Base-by-base conservation (phyloP, 2,329 filamentous ascomycete species). In the Paecilomyces fulvus region DNA sequence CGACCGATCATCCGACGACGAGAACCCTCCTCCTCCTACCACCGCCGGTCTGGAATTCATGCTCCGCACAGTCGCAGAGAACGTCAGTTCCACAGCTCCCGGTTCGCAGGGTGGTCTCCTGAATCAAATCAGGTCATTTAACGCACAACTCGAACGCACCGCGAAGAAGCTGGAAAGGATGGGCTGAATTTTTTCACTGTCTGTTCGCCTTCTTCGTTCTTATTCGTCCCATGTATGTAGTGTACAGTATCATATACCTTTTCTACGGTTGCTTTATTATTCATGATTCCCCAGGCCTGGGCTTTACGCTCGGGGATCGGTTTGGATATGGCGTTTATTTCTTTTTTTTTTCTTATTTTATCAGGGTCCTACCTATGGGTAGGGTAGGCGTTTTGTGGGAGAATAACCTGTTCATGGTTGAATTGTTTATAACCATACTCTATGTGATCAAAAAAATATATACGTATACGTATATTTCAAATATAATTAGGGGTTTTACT, bases 11-110 rank as follows among this genome's bases (percentile, higher is more conserved):
- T 49, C 30, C 20, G 30, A 37, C 12, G 51, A 60, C 25, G 31
- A 56, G 1, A 5, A 28, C 23, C n/a, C n/a, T 21, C 21, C 21
- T 21, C 25, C 25, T 28, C 55, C 65, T 49, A 64, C 67, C 21
- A 63, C 70, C 31, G 65, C 65, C 1, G 73, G 73, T 11, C 63
- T 77, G 7, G 75, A 78, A 55, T 76, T 74, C 56, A 65, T 73
- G 54, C 67, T 78, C 37, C 74, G 74, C 51, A 72, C 63, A 14
- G 68, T 76, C 12, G 73, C 72, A 20, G 67, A 71, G 50, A 66
- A 71, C 43, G 73, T 77, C 28, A 77, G 75, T 61, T 70, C 68
- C 37, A 62, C 59, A 1, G 72, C 69, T 8, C 69, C 70, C 21
- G 70, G 71, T 21, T 64, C 68, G 12, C 66, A 72, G 12, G 75